These are phyloP conservation scores for Bullera alba DNA, from an alignment of 768 basidiomycete genomes.

Conservation along the genomic window DNA sequence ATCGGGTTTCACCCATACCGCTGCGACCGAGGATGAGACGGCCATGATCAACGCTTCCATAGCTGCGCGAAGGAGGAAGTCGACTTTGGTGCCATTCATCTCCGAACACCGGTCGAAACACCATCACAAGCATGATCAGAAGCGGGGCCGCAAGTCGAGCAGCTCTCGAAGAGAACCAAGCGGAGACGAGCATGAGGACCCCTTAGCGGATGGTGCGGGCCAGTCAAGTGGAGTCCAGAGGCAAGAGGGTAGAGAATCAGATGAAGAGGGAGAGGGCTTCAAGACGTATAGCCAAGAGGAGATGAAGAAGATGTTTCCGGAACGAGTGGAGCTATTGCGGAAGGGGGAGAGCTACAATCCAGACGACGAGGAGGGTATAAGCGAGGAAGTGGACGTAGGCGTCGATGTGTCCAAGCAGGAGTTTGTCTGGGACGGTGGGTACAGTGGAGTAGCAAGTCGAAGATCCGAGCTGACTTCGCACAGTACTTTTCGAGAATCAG, in stretches of 20 bases:
- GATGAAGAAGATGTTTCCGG: slow-evolving; percentile 1
- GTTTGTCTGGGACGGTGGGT: slow-evolving; percentile 41
- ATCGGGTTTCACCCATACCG: too few relatives aligned
- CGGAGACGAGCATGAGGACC: too few relatives aligned
- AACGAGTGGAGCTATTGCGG: slow-evolving; percentile 5
- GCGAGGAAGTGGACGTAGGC: neutral
- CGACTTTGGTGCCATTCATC: too few relatives aligned
- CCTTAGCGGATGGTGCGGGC: too few relatives aligned
- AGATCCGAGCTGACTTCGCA: neutral
- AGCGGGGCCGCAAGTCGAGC: too few relatives aligned
- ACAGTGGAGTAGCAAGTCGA: neutral
- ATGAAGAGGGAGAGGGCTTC: slow-evolving; percentile 12
- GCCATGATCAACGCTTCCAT: too few relatives aligned
- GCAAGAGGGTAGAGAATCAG: slow-evolving; percentile 5
- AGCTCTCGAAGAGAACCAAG: too few relatives aligned
- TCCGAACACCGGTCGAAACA: too few relatives aligned
- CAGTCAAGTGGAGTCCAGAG: too few relatives aligned
- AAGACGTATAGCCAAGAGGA: neutral
- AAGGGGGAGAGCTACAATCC: slow-evolving; percentile 3
- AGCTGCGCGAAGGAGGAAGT: too few relatives aligned
- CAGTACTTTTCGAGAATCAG: slow-evolving; percentile 41
- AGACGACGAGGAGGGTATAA: neutral
- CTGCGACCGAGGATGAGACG: too few relatives aligned
- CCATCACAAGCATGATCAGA: too few relatives aligned
- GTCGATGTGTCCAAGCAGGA: slow-evolving; percentile 6